These are phyloP conservation scores for Aspergillus sparsus DNA, from an alignment of 495 filamentous ascomycete genomes.

Conservation along the genomic window DNA sequence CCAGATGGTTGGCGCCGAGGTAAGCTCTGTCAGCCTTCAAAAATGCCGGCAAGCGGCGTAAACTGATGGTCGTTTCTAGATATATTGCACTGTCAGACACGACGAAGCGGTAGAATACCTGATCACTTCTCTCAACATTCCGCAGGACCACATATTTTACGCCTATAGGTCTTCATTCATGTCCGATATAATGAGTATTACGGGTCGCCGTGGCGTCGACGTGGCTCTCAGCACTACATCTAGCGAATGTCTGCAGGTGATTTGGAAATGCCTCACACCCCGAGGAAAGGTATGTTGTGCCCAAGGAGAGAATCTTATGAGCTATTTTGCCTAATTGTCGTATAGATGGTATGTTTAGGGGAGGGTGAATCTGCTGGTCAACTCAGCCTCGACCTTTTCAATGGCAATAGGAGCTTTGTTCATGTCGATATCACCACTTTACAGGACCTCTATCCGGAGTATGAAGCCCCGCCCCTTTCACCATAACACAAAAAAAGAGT, in stretches of 20 bases:
- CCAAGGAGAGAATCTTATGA: background rate
- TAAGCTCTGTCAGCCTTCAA: conserved; percentile 14
- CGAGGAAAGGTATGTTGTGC: background rate
- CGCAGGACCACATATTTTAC: background rate
- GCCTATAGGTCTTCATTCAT: background rate
- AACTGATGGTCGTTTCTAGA: background rate
- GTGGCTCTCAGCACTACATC: background rate
- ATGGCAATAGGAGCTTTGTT: conserved; percentile 26
- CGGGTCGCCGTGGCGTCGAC: background rate
- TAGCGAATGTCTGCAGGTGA: background rate
- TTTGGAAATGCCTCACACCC: background rate
- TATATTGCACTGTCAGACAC: background rate
- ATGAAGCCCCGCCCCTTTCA: background rate
- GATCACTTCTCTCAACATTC: background rate
- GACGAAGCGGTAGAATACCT: background rate
- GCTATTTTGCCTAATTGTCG: no score
- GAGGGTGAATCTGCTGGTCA: background rate
- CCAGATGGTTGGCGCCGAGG: conserved; percentile 13
- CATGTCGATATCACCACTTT: conserved; percentile 6
- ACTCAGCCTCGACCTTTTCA: conserved; percentile 36
- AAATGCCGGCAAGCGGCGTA: no score
- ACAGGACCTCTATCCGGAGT: background rate
- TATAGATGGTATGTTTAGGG: background rate
- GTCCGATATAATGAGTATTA: background rate
- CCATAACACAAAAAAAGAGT: no score